These are phyloP conservation scores for Lathyrus aphaca DNA, from an alignment of 306 rosid species.

Conservation along the genomic window DNA sequence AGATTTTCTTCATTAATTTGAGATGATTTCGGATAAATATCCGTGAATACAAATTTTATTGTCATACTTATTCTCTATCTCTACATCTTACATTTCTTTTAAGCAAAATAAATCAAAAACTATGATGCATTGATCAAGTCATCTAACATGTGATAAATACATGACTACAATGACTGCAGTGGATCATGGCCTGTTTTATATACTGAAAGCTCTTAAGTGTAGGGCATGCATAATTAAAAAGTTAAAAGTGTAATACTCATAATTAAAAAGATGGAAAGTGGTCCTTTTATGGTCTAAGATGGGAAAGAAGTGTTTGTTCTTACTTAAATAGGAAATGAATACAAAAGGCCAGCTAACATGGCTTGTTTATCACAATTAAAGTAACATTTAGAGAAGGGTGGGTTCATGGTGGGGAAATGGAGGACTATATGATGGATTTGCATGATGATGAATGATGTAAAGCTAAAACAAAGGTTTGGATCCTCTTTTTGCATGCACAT, in stretches of 20 bases:
- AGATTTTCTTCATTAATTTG: too few species aligned
- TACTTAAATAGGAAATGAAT: conserved; percentile 50
- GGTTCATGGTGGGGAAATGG: conserved; percentile 40
- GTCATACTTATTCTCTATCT: too few species aligned
- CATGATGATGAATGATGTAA: conserved; percentile 27
- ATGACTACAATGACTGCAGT: too few species aligned
- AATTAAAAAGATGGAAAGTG: conserved; percentile 8
- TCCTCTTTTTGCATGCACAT: conserved; percentile 34
- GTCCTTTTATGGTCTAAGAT: conserved; percentile 8
- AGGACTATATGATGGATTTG: conserved; percentile 37
- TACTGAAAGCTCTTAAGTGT: neutral
- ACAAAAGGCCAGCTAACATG: conserved; percentile 43
- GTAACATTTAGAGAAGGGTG: conserved; percentile 4
- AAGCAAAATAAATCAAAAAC: too few species aligned
- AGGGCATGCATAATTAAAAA: conserved; percentile 16
- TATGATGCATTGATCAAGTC: too few species aligned
- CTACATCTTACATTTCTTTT: too few species aligned
- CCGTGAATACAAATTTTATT: too few species aligned
- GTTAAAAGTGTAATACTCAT: conserved; percentile 18
- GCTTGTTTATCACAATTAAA: conserved; percentile 33
- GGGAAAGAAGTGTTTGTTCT: conserved; percentile 28
- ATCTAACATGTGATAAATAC: too few species aligned
- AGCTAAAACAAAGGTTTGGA: conserved; percentile 13
- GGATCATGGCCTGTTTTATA: too few species aligned
- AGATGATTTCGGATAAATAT: too few species aligned